Percentiles rank a stretch among this genome's conserved stretches.
These are phyloP conservation scores for Chytriomyces sp. DNA, from an alignment of 192 early-diverging fungal genomes.

Conservation along the genomic window DNA sequence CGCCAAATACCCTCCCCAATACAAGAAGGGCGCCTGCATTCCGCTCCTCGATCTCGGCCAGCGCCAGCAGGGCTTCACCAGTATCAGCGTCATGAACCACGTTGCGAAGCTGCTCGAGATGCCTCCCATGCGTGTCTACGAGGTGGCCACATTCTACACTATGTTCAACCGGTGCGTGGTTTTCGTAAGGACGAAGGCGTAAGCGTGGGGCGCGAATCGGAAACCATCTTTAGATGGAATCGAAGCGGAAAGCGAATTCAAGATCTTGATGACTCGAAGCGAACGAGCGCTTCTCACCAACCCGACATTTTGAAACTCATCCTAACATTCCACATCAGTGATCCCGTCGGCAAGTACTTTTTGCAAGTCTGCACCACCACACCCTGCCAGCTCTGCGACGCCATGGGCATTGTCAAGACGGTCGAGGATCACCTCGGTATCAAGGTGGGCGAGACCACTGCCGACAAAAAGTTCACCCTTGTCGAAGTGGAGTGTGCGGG, in stretches of 20 bases:
- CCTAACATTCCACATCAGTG: constrained; percentile 43
- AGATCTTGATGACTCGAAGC: no score
- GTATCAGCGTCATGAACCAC: constrained; percentile 94
- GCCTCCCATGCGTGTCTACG: constrained; percentile 98
- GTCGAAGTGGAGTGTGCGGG: constrained; percentile 99
- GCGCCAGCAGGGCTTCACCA: constrained; percentile 92
- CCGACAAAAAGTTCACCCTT: constrained; percentile 92
- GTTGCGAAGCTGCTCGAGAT: constrained; percentile 93
- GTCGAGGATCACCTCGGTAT: constrained; percentile 87
- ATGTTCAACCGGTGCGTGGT: constrained; percentile 90
- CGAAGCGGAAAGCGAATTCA: no score
- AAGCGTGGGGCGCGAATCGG: no score
- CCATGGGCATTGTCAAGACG: constrained; percentile 86
- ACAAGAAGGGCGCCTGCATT: constrained; percentile 97
- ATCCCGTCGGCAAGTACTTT: constrained; percentile 99
- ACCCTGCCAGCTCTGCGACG: constrained; percentile 94
- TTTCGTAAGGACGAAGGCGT: background rate
- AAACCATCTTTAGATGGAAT: no score
- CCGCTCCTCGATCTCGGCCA: constrained; percentile 95
- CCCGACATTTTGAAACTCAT: background rate
- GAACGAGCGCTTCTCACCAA: background rate
- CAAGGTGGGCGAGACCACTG: constrained; percentile 91
- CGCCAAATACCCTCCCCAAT: constrained; percentile 93
- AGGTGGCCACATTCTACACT: constrained; percentile 99
- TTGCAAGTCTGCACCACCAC: constrained; percentile 98